A percentile compares a stretch with the other conserved stretches of the same genome.
phyloP scores from a whole-genome alignment of 148 eudicot species.

The Camellia japonica region DNA sequence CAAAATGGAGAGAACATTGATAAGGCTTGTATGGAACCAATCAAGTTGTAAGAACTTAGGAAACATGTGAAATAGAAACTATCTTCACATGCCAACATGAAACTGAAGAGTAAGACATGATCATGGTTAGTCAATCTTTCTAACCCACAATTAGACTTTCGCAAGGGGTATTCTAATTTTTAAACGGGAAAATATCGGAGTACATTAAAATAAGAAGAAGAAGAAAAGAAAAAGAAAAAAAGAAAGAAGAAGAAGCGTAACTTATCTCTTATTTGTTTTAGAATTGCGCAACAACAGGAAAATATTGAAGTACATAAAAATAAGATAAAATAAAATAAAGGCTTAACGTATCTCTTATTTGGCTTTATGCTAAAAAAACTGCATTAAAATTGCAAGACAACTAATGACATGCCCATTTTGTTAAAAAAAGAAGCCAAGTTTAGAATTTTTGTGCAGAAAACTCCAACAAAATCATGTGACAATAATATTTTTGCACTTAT shows the following conservation, averaged over 20 bases:
- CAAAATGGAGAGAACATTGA: background rate
- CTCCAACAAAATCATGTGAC: too few relatives aligned
- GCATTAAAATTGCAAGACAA: background rate
- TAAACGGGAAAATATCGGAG: background rate
- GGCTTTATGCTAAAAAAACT: background rate
- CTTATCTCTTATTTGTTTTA: background rate
- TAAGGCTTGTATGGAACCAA: background rate
- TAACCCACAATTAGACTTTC: background rate
- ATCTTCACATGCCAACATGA: background rate
- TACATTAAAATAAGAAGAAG: background rate
- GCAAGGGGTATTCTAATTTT: background rate
- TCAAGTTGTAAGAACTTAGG: background rate
- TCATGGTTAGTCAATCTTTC: background rate
- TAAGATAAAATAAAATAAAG: too few relatives aligned
- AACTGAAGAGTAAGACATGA: background rate
- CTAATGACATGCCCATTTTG: background rate
- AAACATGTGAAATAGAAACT: background rate
- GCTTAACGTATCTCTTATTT: too few relatives aligned
- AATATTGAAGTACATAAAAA: too few relatives aligned
- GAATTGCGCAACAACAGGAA: too few relatives aligned
- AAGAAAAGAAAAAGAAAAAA: too few relatives aligned
- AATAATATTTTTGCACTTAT: too few relatives aligned
- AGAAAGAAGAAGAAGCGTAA: background rate
- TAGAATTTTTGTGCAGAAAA: too few relatives aligned
- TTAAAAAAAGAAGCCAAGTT: background rate